Percentiles rank a stretch among this genome's conserved stretches.
phyloP scores from a whole-genome alignment of 164 flowering plant species.

The Magnolia officinalis region DNA sequence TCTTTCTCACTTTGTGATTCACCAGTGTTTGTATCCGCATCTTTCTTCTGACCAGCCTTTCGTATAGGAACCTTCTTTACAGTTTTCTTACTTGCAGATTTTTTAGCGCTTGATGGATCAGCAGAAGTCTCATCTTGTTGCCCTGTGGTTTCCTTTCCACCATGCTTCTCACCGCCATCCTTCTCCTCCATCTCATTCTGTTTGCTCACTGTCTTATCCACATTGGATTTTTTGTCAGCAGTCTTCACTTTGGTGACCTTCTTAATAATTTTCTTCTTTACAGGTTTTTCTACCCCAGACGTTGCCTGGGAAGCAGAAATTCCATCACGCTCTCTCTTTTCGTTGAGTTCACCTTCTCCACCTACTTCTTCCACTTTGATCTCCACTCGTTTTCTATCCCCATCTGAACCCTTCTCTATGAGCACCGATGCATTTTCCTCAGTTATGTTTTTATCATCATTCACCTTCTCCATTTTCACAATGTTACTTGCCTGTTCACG shows the following conservation, averaged over 20 bases:
- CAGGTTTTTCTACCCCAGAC: slow-evolving; percentile 32
- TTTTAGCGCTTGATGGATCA: slow-evolving; percentile 29
- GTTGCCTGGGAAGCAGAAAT: slow-evolving; percentile 23
- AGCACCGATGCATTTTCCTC: slow-evolving; percentile 12
- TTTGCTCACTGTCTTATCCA: slow-evolving; percentile 17
- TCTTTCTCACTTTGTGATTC: slow-evolving; percentile 24
- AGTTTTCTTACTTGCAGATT: slow-evolving; percentile 25
- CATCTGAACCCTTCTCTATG: slow-evolving; percentile 20
- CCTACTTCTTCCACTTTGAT: slow-evolving; percentile 17
- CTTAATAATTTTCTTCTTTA: slow-evolving; percentile 63
- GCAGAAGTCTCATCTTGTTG: slow-evolving; percentile 35
- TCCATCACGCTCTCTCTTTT: slow-evolving; percentile 32
- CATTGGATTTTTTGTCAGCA: slow-evolving; percentile 33
- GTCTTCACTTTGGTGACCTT: slow-evolving; percentile 66
- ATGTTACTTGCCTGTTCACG: slow-evolving; percentile 24
- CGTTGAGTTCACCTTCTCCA: slow-evolving; percentile 20
- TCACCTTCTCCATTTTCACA: slow-evolving; percentile 21
- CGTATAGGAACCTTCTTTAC: slow-evolving; percentile 39
- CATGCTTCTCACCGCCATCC: slow-evolving; percentile 28
- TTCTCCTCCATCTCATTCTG: slow-evolving; percentile 27
- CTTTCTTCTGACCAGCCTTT: slow-evolving; percentile 18
- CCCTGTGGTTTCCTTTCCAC: slow-evolving; percentile 24
- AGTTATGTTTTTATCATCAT: slow-evolving; percentile 13
- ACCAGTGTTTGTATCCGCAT: slow-evolving; percentile 4
- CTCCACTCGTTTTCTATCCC: slow-evolving; percentile 18